Evolutionary conservation across 495 filamentous ascomycete species (phyloP), one percentile per base, ranked within the genome.

Genomic region (Xeromyces bisporus): DNA sequence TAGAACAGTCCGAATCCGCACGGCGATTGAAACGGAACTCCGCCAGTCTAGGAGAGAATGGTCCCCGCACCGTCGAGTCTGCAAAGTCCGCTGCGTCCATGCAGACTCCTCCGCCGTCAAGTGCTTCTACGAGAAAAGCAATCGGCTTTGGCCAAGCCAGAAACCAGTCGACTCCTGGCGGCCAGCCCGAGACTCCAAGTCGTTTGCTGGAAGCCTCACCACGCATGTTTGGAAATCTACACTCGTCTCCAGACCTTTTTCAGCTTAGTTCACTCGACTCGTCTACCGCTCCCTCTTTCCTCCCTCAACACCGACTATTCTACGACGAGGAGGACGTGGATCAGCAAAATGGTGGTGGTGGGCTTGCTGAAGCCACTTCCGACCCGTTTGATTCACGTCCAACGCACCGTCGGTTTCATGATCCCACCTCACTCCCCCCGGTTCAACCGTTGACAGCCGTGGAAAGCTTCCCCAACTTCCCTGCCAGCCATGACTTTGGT

Each of bases 201-300:
- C 60, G 55, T 29, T 41, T 60, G n/a, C 39, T 64, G 26, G 59
- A 52, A 7, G 44, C 39, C 6, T 62, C 59, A 0, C 61, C 56
- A 10, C 53, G 53, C 21, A 51, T 69, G 27, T 70, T 70, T 40
- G 55, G 61, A 1, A 64, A 62, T 33, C 44, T 73, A 9, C 69
- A 69, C 36, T 68, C 71, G 24, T 73, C 74, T 1, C 70, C 74
- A 1, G 75, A 80, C 31, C 50, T 74, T 17, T 82, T 85, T 41
- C 67, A 71, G 16, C 75, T 83, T 39, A 69, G 68, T 7, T 66
- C 77, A 35, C 69, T 79, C 2, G 77, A 79, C 18, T 73, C 82
- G 1, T 69, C 76, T 23, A 64, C 72, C 4, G 79, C 74, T 13
- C 72, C 77, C 6, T 21, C 20, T 4, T 65, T 67, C 31, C 76